A percentile compares a stretch with the other conserved stretches of the same genome.
phyloP scores from a whole-genome alignment of 2,329 filamentous ascomycete genomes.

The Trichoderma koningiopsis region DNA sequence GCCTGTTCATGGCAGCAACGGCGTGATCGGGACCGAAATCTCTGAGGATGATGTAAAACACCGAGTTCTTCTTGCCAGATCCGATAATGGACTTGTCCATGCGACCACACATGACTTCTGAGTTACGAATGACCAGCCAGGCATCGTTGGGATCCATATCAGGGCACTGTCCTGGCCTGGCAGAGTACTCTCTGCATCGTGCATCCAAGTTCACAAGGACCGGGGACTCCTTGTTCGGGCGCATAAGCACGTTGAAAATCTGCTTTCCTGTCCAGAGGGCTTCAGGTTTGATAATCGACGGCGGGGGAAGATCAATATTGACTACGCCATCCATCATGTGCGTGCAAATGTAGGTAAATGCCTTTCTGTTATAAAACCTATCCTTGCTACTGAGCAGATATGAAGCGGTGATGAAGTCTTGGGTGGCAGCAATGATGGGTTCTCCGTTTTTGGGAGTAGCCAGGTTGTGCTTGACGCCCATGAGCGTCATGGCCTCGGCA shows the following conservation, averaged over 20 bases:
- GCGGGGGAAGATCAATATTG: conserved; percentile 81
- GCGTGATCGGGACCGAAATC: conserved; percentile 91
- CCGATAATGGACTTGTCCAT: conserved; percentile 99
- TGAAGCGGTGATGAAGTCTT: conserved; percentile 97
- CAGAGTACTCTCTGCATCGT: conserved; percentile 79
- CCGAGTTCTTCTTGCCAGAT: conserved; percentile 93
- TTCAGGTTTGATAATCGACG: conserved; percentile 81
- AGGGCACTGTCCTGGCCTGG: conserved; percentile 57
- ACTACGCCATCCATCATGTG: conserved; percentile 87
- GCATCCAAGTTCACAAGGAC: conserved; percentile 92
- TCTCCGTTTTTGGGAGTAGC: conserved; percentile 97
- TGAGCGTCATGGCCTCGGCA: conserved; percentile 91
- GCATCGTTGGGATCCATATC: conserved; percentile 85
- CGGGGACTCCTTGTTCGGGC: conserved; percentile 79
- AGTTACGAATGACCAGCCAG: conserved; percentile 92
- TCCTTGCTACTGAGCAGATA: conserved; percentile 92
- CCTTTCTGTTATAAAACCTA: conserved; percentile 83
- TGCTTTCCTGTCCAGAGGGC: conserved; percentile 96
- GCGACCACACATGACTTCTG: conserved; percentile 92
- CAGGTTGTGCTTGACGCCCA: conserved; percentile 97
- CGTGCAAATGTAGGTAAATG: conserved; percentile 86
- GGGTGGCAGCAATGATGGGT: conserved; percentile 97
- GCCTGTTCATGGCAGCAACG: conserved; percentile 87
- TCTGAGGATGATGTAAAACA: conserved; percentile 95
- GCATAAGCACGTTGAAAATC: conserved; percentile 87